A percentile compares a stretch with the other conserved stretches of the same genome.
These are phyloP conservation scores for Microcyclospora pomicola DNA, from an alignment of 2,329 filamentous ascomycete genomes.

Conservation along the genomic window DNA sequence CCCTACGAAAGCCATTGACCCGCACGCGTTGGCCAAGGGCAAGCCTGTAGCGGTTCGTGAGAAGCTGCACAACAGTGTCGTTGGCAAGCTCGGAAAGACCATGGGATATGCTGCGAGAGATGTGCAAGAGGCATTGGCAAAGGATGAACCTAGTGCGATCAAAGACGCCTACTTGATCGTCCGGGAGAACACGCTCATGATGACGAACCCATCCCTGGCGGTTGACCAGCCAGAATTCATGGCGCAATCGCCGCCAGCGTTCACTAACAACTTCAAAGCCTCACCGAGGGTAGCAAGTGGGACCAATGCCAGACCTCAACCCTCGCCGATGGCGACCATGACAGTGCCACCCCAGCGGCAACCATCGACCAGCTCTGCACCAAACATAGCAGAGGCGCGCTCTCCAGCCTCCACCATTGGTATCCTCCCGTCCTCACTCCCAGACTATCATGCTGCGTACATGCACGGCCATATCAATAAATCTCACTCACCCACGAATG, in stretches of 20 bases:
- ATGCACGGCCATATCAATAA: conserved; percentile 52
- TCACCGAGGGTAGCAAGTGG: neutral
- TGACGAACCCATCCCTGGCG: conserved; percentile 56
- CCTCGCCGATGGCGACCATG: conserved; percentile 16
- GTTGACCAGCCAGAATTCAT: conserved; percentile 40
- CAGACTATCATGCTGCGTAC: conserved; percentile 78
- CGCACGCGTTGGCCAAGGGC: conserved; percentile 64
- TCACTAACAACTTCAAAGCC: conserved; percentile 19
- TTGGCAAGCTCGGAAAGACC: conserved; percentile 89
- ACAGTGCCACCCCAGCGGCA: conserved; percentile 20
- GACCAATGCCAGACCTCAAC: conserved; percentile 2
- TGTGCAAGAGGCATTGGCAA: conserved; percentile 84
- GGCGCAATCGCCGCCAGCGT: conserved; percentile 42
- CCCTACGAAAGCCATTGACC: conserved; percentile 78
- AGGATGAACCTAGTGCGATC: conserved; percentile 89
- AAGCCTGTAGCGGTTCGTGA: conserved; percentile 69
- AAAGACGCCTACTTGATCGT: conserved; percentile 99
- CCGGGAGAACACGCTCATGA: conserved; percentile 94
- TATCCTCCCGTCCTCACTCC: conserved; percentile 79
- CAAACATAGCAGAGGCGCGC: conserved; percentile 23
- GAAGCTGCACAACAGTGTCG: conserved; percentile 81
- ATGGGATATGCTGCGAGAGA: conserved; percentile 96
- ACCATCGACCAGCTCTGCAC: conserved; percentile 29
- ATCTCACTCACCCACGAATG: conserved; percentile 14
- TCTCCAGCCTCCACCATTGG: conserved; percentile 62